phyloP scores from a whole-genome alignment of 2,329 filamentous ascomycete species.

The Alternaria dauci region DNA sequence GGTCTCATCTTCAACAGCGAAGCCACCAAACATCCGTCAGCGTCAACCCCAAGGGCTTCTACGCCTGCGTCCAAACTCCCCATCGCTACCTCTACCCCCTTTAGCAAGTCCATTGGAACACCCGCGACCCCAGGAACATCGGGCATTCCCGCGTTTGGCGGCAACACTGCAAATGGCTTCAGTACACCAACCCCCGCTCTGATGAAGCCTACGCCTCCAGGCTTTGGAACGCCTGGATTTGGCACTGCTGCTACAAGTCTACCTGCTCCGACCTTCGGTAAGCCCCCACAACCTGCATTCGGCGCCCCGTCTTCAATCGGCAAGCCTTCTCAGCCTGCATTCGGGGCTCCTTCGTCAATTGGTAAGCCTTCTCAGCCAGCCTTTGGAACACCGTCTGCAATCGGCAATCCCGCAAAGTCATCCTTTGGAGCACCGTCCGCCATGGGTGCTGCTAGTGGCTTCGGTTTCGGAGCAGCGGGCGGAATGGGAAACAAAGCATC shows the following conservation, averaged over 20 bases:
- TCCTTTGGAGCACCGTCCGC: slow-evolving; percentile 28
- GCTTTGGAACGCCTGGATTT: slow-evolving; percentile 34
- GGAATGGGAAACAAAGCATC: slow-evolving; percentile 31
- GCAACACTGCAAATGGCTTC: slow-evolving; percentile 14
- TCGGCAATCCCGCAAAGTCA: slow-evolving; percentile 28
- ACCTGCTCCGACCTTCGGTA: slow-evolving; percentile 22
- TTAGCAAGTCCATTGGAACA: slow-evolving; percentile 24
- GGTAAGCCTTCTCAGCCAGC: slow-evolving; percentile 21
- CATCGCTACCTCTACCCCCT: slow-evolving; percentile 19
- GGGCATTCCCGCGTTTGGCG: slow-evolving; percentile 19
- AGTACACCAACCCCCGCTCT: slow-evolving; percentile 17
- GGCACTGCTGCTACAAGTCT: slow-evolving; percentile 27
- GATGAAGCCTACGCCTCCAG: slow-evolving; percentile 25
- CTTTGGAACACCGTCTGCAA: slow-evolving; percentile 21
- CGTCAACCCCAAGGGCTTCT: slow-evolving; percentile 21
- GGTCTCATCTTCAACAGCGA: slow-evolving; percentile 65
- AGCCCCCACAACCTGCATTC: slow-evolving; percentile 32
- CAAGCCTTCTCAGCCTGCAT: slow-evolving; percentile 25
- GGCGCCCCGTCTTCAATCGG: slow-evolving; percentile 27
- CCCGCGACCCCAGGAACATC: slow-evolving; percentile 39
- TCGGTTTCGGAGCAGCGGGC: slow-evolving; percentile 38
- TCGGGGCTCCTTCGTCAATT: slow-evolving; percentile 27
- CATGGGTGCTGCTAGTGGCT: slow-evolving; percentile 30
- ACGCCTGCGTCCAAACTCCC: slow-evolving; percentile 20
- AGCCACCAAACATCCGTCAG: slow-evolving; percentile 36